Evolutionary conservation across 192 early-diverging fungal genomes (phyloP).

Genomic region (Pecoramyces ruminantium): DNA sequence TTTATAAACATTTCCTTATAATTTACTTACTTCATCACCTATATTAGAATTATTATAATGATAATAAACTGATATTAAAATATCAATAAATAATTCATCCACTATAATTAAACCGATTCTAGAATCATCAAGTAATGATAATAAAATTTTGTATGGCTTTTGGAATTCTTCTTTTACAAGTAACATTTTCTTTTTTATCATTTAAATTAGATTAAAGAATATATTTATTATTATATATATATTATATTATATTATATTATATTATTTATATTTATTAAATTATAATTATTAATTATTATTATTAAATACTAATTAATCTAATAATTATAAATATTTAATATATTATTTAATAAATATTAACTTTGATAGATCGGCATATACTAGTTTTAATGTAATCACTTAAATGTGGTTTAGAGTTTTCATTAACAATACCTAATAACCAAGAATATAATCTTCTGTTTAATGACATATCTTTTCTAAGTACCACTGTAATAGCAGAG

Average conservation of each 20-base stretch:
- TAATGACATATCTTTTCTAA: slow-evolving; percentile 85
- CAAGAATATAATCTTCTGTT: slow-evolving; percentile 84
- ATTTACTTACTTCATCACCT: slow-evolving; percentile 14
- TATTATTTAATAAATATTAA: slow-evolving; percentile 1
- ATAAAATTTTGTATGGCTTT: slow-evolving; percentile 59
- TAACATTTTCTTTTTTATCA: background rate
- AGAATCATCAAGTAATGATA: slow-evolving; percentile 72
- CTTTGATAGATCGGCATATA: slow-evolving; percentile 10
- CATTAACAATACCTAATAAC: slow-evolving; percentile 45
- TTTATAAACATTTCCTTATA: background rate
- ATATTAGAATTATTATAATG: slow-evolving; percentile 6
- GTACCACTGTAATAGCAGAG: slow-evolving; percentile 58
- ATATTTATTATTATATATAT: too few relatives aligned
- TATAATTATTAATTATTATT: too few relatives aligned
- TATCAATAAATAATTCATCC: slow-evolving; percentile 49
- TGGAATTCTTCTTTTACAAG: slow-evolving; percentile 15
- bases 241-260: too few relatives aligned
- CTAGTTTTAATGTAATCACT: background rate
- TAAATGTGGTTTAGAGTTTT: background rate
- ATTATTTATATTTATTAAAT: too few relatives aligned
- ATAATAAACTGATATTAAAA: slow-evolving; percentile 42
- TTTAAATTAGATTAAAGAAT: too few relatives aligned
- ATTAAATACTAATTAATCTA: too few relatives aligned
- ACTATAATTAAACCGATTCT: slow-evolving; percentile 65
- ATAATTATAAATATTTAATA: too few relatives aligned